Base-by-base conservation (phyloP, 2,329 filamentous ascomycete species). In the Mycogone perniciosa region DNA sequence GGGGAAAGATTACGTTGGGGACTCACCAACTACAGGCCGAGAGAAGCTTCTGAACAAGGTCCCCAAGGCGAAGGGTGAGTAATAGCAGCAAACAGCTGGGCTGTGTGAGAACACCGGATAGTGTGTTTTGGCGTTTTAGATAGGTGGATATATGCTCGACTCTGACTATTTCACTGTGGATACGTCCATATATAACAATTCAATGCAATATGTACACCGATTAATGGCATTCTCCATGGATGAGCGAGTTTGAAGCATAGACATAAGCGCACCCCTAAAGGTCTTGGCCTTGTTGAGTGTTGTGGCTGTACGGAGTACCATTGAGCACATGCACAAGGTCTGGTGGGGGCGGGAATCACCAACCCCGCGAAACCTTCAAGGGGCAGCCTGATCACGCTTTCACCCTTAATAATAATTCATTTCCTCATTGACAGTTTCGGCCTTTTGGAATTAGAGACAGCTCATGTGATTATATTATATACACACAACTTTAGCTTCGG, bases 1-100 rank as follows among this genome's bases (percentile, higher is more conserved):
- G 4, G 91, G 82, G 1, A 68, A 75, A 34, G 58, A 67, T 1
- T 77, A 74, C 30, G 80, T 85, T 3, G 81, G 80, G 8, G 63
- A 78, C 50, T 66, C 79, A 13, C 80, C 80, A 1, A 55, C 67
- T 6, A 81, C 71, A 3, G 82, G 82, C 26, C 71, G 70, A n/a
- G 70, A 72, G 46, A 61, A 70, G n/a, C 48, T 69, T 40, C 59
- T 72, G 27, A 61, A 59, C 46, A 62, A 75, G 55, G 68, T 67
- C 50, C 69, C 70, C n/a, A 77, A 72, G 56, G 67, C 71, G 50
- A 75, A 77, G 60, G 72, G 75, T 48, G 58, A 74, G 46, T 74
- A 57, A 20, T 13, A 5, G 13, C 6, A 41, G 3, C 20, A 6
- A 30, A 26, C 10, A 26, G 8, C 11, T 37, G 41, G n/a, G 10